Evolutionary conservation across 2,329 filamentous ascomycete species (phyloP).

Genomic region (Phaeosphaeriaceae sp.): DNA sequence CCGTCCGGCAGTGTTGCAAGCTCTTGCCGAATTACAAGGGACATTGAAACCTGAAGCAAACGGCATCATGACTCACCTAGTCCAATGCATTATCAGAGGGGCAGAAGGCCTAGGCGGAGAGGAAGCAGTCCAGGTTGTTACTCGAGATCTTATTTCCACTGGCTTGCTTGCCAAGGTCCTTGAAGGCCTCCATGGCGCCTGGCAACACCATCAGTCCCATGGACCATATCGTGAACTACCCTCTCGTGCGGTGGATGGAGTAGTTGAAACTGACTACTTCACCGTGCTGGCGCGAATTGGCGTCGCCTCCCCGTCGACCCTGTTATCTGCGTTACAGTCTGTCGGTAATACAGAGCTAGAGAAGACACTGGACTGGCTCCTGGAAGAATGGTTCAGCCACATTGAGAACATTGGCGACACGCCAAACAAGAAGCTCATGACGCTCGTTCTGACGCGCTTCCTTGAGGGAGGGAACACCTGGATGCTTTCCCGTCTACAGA

Average conservation of each 20-base stretch:
- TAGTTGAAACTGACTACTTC: constrained; percentile 86
- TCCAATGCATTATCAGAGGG: constrained; percentile 59
- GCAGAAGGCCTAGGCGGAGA: constrained; percentile 59
- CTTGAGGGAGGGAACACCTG: constrained; percentile 68
- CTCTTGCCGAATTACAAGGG: constrained; percentile 53
- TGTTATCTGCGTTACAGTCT: constrained; percentile 63
- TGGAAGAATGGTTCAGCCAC: constrained; percentile 70
- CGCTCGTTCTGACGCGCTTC: constrained; percentile 74
- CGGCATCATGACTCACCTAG: constrained; percentile 54
- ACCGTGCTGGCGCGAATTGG: constrained; percentile 80
- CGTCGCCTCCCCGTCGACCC: constrained; percentile 72
- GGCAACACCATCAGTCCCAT: constrained; percentile 73
- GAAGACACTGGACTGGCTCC: constrained; percentile 53
- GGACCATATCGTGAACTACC: constrained; percentile 73
- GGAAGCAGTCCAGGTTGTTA: constrained; percentile 57
- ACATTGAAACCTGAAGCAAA: constrained; percentile 58
- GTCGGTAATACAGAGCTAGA: constrained; percentile 26
- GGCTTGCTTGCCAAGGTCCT: constrained; percentile 64
- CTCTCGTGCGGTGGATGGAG: constrained; percentile 71
- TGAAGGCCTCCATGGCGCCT: constrained; percentile 50
- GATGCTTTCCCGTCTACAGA: constrained; percentile 69
- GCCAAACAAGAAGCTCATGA: constrained; percentile 73
- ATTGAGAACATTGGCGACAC: constrained; percentile 72
- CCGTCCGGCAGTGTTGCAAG: constrained; percentile 48
- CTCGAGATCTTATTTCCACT: constrained; percentile 64